Base-by-base conservation (phyloP, 148 eudicot genomes). In the Rhododendron williamsianum region DNA sequence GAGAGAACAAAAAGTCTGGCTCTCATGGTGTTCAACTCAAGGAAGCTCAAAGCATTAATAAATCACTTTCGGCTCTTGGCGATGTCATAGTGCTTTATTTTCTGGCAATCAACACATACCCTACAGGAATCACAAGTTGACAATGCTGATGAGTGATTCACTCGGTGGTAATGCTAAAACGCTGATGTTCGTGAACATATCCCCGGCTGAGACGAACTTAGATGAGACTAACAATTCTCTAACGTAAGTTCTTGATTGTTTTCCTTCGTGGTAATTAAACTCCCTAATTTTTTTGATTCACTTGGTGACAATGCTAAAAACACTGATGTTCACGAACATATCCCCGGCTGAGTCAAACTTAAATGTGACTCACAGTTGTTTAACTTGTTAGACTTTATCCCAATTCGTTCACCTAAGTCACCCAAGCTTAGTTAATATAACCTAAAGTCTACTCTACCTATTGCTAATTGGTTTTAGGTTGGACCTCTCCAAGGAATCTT, bases 141-240 rank as follows among this genome's bases (percentile, higher is more conserved):
- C 99, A 49, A 97, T 97, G 99, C 88, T 97, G 80, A 95, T 97
- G 99, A 95, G 98, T 76, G 99, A 97, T 91, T 97, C 98, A 23
- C 91, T 97, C 69, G 99, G 99, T 38, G 99, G 99, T 30, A 97
- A 97, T 87, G 98, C 99, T 41, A 97, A 97, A 89, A 97, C 99
- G 12, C 86, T 97, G 71, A 97, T 97, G 99, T 97, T 97, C 79
- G 99, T 97, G 6, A 97, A 97, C 76, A 89, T 95, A 33, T 97
- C 99, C 78, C 98, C 99, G 0, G 99, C 98, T 10, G 93, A 93
- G 85, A 94, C 98, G 74, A 97, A 97, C 90, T 87, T 97, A 87
- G 99, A 97, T 4, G 99, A 97, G 90, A 92, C 95, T 10, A 90
- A 94, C 92, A 97, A 97, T 88, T 97, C 99, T 46, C 89, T 97